A percentile compares a stretch with the other conserved stretches of the same genome.
phyloP scores from a whole-genome alignment of 148 eudicot species.

The Tetragonia tetragonoides region DNA sequence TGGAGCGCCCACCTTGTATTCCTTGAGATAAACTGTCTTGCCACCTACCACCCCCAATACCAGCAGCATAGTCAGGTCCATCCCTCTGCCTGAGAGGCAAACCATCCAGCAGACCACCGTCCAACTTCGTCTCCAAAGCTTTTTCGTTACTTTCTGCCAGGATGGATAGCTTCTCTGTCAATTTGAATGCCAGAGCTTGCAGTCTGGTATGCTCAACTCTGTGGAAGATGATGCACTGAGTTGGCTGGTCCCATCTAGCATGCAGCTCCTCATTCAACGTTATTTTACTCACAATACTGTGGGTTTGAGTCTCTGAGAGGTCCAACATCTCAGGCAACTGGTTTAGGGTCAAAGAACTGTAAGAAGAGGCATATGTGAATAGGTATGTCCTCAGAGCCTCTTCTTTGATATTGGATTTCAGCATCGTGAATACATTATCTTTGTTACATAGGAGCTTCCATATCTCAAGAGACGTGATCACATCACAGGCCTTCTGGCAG shows the following conservation, averaged over 20 bases:
- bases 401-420: constrained; percentile 59
- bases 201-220: constrained; percentile 56
- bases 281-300: constrained; percentile 66
- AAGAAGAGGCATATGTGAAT: constrained; percentile 53
- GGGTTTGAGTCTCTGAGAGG: constrained; percentile 52
- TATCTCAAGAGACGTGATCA: constrained; percentile 58
- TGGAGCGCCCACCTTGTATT: too few relatives aligned
- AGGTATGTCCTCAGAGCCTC: constrained; percentile 65
- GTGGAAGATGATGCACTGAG: constrained; percentile 55
- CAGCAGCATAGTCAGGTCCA: too few relatives aligned
- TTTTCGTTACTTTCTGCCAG: constrained; percentile 74
- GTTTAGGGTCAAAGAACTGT: constrained; percentile 51
- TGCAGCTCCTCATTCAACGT: constrained; percentile 67
- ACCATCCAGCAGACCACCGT: constrained; percentile 43
- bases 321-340: constrained; percentile 69
- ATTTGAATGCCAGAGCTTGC: constrained; percentile 64
- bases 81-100: too few relatives aligned
- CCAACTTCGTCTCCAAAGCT: constrained; percentile 52
- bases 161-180: constrained; percentile 56
- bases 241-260: constrained; percentile 79
- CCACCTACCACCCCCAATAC: too few relatives aligned
- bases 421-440: constrained; percentile 54
- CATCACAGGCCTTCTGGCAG: constrained; percentile 48
- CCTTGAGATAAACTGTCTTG: too few relatives aligned
- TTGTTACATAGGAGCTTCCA: constrained; percentile 53